Percentiles rank a stretch among this genome's conserved stretches.
phyloP scores from a whole-genome alignment of 306 rosid genomes.

The Sicyos baderoa region DNA sequence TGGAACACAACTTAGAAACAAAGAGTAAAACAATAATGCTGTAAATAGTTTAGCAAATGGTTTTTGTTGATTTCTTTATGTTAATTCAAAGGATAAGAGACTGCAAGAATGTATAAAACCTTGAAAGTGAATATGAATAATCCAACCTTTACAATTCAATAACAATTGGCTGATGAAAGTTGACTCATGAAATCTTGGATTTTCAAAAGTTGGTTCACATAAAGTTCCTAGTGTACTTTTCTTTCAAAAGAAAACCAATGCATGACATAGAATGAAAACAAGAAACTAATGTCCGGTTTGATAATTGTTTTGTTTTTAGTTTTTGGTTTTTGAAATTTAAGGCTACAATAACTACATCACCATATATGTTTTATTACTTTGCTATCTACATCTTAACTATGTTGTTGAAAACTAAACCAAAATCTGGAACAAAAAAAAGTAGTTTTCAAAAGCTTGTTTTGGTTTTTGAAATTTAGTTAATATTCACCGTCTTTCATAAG shows the following conservation, averaged over 20 bases:
- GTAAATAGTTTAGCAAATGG: background rate
- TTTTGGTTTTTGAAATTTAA: too few relatives aligned
- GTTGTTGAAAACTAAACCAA: too few relatives aligned
- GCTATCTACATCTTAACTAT: too few relatives aligned
- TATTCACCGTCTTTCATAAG: too few relatives aligned
- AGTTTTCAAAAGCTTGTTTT: too few relatives aligned
- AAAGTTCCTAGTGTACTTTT: background rate
- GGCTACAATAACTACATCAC: too few relatives aligned
- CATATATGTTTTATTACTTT: too few relatives aligned
- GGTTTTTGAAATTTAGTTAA: too few relatives aligned
- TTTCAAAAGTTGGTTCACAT: background rate
- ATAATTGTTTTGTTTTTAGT: too few relatives aligned
- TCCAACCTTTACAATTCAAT: background rate
- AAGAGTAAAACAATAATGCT: background rate
- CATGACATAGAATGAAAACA: background rate
- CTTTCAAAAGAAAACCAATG: background rate
- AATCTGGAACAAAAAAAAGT: too few relatives aligned
- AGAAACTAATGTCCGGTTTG: too few relatives aligned
- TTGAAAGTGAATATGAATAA: background rate
- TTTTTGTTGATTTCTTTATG: background rate
- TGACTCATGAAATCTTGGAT: background rate
- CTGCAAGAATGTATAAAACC: background rate
- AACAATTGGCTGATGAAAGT: background rate
- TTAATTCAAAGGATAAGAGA: background rate
- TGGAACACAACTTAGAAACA: background rate